Base-by-base conservation (phyloP, 257 asterid species). In the Solanum habrochaites region DNA sequence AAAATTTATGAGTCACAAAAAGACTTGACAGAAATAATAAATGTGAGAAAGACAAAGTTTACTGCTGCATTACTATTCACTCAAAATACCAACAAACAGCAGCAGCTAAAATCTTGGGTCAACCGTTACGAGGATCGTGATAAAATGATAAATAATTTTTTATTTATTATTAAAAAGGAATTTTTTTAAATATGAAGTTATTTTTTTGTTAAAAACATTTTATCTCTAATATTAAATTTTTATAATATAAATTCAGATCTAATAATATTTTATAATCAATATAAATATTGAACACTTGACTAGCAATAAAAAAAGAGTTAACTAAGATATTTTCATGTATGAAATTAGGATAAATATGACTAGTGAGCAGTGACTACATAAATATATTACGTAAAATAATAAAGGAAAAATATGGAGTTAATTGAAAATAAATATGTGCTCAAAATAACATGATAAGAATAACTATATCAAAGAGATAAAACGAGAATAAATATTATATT, bases 121-220 rank as follows among this genome's bases (percentile, higher is more conserved):
- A 62, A 10, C 0, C 2, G 4, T 32, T 32, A 18, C 1, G 3
- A 2, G 1, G 2, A 1, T 0, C 0, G 1, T 62, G 32, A n/a
- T n/a, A 11, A 0, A n/a, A 1, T 4, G 3, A 0, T 23, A 62
- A 62, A n/a, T 62, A 10, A 23, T 4, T 62, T 62, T 11, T n/a
- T 0, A n/a, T 62, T n/a, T 0, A n/a, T n/a, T 0, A n/a, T n/a
- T 0, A n/a, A 0, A 62, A 2, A 2, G 1, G 0, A 62, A 0
- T 62, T 2, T 11, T 2, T 6, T 0, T n/a, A 11, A 3, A 62
- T 62, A 62, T 11, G 2, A 11, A 62, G 7, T 11, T 3, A 1
- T 4, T 11, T 62, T 60, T 11, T n/a, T 4, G 4, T n/a, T 10
- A 29, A 1, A 0, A 62, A 23, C 0, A 10, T 11, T 62, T 62